Conservation (phyloP, 192 early-diverging fungal species). For the Rhizoclosmatium sp. region DNA sequence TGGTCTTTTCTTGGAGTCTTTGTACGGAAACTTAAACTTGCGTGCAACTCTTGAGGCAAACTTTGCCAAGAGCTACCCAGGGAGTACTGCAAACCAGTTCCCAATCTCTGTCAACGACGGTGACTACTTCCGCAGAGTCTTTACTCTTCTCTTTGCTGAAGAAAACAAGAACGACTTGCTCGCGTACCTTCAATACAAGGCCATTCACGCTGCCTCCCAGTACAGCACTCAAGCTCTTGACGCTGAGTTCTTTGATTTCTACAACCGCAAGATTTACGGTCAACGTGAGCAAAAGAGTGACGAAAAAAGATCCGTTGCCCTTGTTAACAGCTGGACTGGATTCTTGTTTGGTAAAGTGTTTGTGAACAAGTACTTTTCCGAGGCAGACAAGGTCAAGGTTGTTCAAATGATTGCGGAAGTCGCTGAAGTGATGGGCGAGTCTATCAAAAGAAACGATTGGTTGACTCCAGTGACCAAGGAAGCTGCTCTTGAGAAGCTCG, state of each 20-base stretch:
- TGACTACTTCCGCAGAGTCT: slow-evolving; percentile 29
- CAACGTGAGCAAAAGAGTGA: slow-evolving; percentile 32
- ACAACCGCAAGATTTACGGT: slow-evolving; percentile 13
- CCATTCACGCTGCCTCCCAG: not conserved
- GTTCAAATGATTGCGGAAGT: slow-evolving; percentile 27
- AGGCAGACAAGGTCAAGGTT: slow-evolving; percentile 10
- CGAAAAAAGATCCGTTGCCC: slow-evolving; percentile 14
- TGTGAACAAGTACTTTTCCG: slow-evolving; percentile 13
- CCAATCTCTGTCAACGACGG: slow-evolving; percentile 20
- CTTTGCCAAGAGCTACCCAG: slow-evolving; percentile 22
- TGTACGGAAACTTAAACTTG: not conserved
- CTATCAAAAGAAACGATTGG: slow-evolving; percentile 34
- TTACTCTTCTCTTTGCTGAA: slow-evolving; percentile 19
- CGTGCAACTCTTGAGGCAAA: slow-evolving; percentile 5
- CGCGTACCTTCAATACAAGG: slow-evolving; percentile 31
- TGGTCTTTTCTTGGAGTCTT: not conserved
- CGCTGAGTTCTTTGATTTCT: slow-evolving; percentile 29
- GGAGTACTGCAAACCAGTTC: not conserved
- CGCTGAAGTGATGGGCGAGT: slow-evolving; percentile 9
- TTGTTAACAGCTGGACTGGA: slow-evolving; percentile 20
- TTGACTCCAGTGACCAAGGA: slow-evolving; percentile 41
- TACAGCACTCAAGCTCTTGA: slow-evolving; percentile 14
- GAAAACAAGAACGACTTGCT: slow-evolving; percentile 15
- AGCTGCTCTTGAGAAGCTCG: slow-evolving; percentile 38
- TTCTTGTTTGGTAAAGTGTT: slow-evolving; percentile 33